Conservation (phyloP, 2,329 filamentous ascomycete genomes). For the Colletotrichum simmondsii region DNA sequence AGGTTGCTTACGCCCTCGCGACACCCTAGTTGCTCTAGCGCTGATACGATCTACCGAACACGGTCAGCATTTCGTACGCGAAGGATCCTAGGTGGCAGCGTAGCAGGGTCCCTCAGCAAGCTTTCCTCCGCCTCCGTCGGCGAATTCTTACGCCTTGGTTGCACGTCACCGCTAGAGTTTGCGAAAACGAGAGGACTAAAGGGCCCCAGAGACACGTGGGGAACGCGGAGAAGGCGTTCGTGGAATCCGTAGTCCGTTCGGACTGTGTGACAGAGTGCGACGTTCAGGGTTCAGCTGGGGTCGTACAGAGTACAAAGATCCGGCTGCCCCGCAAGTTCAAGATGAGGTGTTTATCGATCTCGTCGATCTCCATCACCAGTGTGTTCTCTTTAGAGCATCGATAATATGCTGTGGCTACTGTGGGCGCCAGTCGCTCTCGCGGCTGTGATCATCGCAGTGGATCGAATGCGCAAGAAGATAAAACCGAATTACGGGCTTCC, state of each 20-base stretch:
- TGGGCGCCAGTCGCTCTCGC: background rate
- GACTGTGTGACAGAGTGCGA: background rate
- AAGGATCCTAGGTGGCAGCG: background rate
- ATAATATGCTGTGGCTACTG: conserved; percentile 19
- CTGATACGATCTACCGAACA: background rate
- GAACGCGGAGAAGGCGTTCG: too few relatives aligned
- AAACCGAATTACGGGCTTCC: conserved; percentile 14
- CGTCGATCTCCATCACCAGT: background rate
- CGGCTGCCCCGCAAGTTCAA: background rate
- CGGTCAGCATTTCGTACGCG: conserved; percentile 1
- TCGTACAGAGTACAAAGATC: background rate
- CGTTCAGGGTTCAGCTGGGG: background rate
- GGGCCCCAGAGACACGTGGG: too few relatives aligned
- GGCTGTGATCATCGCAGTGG: background rate
- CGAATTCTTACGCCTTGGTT: background rate
- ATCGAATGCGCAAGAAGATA: conserved; percentile 12
- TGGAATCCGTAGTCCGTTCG: too few relatives aligned
- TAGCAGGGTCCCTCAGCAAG: background rate
- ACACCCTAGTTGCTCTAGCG: background rate
- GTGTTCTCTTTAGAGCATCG: background rate
- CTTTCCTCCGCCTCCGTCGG: background rate
- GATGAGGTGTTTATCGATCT: background rate
- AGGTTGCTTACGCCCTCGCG: background rate
- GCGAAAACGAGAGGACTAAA: background rate
- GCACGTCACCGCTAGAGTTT: background rate